Base-by-base conservation (phyloP, 139 green algal genomes). In the Coelastrella sp. region DNA sequence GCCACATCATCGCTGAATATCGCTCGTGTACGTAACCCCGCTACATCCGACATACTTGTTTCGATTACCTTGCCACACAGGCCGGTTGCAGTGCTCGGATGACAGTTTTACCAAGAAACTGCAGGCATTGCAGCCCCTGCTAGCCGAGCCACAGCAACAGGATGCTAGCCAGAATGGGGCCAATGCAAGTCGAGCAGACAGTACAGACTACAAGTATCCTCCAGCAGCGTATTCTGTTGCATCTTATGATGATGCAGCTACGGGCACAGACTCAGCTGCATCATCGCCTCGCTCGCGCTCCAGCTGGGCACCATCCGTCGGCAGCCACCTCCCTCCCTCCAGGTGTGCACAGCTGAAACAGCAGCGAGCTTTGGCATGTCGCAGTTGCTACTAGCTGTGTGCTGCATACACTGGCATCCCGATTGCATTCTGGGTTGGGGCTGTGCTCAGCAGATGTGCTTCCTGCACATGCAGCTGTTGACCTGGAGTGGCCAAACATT, bases 281-380 rank as follows among this genome's bases (percentile, higher is more conserved):
- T 88, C 83, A 58, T 80, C 66, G 4, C 83, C 83, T 6, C 47
- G 83, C 11, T 88, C 83, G 2, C 66, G 83, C 19, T 88, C 83
- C 17, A 88, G 83, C 54, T 80, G 54, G 66, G 68, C 83, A n/a
- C 54, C 83, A 11, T 88, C 83, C 10, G 5, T 65, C 4, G 10
- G 83, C 47, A n/a, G 54, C 54, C 83, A 88, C 54, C 17, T 32
- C 54, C 83, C 83, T 5, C 83, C 83, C 10, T 88, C 83, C 7
- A 58, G 83, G 83, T 88, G 19, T n/a, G 56, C 4, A 13, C 61
- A 71, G 61, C 61, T 47, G 32, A 1, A 47, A 47, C 32, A 47
- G 32, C 32, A 47, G 32, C 32, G 32, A 47, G 32, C 32, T 47
- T 47, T 47, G 32, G 32, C 32, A 0, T 47, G 32, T 47, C 32